Conservation (phyloP, 805 yeast species). For the Ogataea dorogensis region DNA sequence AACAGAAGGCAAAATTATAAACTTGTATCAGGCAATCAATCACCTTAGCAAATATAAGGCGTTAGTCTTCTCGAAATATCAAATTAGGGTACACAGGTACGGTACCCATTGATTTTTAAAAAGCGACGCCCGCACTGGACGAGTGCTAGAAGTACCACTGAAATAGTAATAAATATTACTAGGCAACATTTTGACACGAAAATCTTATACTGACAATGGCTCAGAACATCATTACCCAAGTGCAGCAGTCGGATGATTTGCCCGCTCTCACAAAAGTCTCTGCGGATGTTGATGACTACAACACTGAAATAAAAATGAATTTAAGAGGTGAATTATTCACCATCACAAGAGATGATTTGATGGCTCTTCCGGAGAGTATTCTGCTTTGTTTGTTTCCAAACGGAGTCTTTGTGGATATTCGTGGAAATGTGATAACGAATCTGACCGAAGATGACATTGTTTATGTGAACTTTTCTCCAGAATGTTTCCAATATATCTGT, state of each 20-base stretch:
- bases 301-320: conserved; percentile 71
- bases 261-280: conserved; percentile 18
- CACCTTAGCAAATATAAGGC: not conserved
- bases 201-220: no score
- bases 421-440: conserved; percentile 76
- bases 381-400: conserved; percentile 85
- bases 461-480: conserved; percentile 81
- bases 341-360: conserved; percentile 82
- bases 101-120: not conserved
- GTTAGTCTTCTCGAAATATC: not conserved
- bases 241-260: conserved; percentile 36
- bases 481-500: conserved; percentile 81
- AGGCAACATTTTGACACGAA: no score
- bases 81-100: not conserved
- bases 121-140: no score
- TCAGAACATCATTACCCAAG: conserved; percentile 68
- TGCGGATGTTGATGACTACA: conserved; percentile 44
- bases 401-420: conserved; percentile 77
- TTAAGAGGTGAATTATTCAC: conserved; percentile 72
- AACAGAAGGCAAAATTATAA: conserved; percentile 10
- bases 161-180: no score
- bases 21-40: no score
- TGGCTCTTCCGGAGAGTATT: conserved; percentile 89
- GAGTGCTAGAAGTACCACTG: no score
- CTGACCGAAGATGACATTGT: conserved; percentile 79